A percentile compares a stretch with the other conserved stretches of the same genome.
phyloP scores from a whole-genome alignment of 75 land plant genomes.

The Ceratopteris richardii region DNA sequence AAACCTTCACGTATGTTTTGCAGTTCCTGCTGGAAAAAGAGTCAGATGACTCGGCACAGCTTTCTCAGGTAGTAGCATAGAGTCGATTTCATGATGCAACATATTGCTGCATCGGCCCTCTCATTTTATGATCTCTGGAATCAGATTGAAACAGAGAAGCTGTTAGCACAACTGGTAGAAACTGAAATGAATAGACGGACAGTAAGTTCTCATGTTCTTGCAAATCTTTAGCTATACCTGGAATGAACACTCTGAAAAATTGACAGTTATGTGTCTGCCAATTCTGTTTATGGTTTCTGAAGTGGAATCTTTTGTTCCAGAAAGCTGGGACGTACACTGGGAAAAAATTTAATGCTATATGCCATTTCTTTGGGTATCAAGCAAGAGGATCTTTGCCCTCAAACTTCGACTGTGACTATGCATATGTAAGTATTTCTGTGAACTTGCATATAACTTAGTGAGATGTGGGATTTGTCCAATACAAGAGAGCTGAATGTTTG shows the following conservation, averaged over 20 bases:
- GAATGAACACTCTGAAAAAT: too few relatives aligned
- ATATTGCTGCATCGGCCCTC: background rate
- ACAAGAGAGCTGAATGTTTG: too few relatives aligned
- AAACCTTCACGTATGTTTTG: slow-evolving; percentile 9
- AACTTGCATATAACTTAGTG: background rate
- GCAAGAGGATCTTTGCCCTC: slow-evolving; percentile 98
- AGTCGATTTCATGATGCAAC: background rate
- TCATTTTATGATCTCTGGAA: background rate
- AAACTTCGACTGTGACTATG: slow-evolving; percentile 98
- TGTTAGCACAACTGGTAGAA: slow-evolving; percentile 91
- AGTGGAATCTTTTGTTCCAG: slow-evolving; percentile 28
- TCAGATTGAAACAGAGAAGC: slow-evolving; percentile 98
- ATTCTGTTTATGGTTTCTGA: too few relatives aligned
- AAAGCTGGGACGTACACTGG: slow-evolving; percentile 94
- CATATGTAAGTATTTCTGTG: slow-evolving; percentile 57
- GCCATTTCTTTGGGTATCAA: slow-evolving; percentile 99
- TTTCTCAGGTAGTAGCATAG: slow-evolving; percentile 64
- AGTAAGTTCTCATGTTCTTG: slow-evolving; percentile 27
- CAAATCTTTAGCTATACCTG: background rate
- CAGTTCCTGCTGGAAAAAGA: slow-evolving; percentile 90
- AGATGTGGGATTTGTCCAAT: background rate
- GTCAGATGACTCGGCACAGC: slow-evolving; percentile 91
- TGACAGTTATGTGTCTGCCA: too few relatives aligned
- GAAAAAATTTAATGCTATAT: slow-evolving; percentile 97
- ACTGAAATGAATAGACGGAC: slow-evolving; percentile 72